Evolutionary conservation across 345 rosid species (phyloP).

Genomic region (Erysimum cheiranthoides): DNA sequence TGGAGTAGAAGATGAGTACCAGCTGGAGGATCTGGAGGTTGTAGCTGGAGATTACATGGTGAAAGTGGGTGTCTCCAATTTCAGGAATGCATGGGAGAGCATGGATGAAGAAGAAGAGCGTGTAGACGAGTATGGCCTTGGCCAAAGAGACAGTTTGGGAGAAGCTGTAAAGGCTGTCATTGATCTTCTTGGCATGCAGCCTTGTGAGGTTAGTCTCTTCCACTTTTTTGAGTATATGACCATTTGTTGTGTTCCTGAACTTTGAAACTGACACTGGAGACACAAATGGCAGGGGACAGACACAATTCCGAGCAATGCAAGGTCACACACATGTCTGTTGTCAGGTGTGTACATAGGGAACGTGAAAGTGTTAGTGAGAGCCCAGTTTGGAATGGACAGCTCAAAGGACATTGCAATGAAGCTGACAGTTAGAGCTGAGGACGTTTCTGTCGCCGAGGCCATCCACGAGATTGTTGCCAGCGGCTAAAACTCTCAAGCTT

Average conservation of each 20-base stretch:
- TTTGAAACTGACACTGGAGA: conserved; percentile 31
- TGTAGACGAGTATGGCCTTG: conserved; percentile 97
- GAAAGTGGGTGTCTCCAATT: conserved; percentile 87
- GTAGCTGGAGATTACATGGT: conserved; percentile 90
- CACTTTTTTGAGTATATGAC: neutral
- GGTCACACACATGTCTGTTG: conserved; percentile 88
- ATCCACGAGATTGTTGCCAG: conserved; percentile 88
- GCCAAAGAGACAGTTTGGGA: conserved; percentile 84
- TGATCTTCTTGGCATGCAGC: conserved; percentile 98
- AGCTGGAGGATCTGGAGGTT: conserved; percentile 94
- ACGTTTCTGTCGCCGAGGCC: conserved; percentile 73
- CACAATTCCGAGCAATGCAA: conserved; percentile 78
- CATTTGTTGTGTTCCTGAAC: conserved; percentile 2
- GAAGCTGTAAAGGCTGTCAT: conserved; percentile 91
- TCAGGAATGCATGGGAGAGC: conserved; percentile 98
- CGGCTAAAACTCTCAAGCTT: conserved; percentile 54
- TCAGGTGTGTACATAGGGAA: conserved; percentile 95
- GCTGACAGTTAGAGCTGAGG: conserved; percentile 82
- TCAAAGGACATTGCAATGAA: conserved; percentile 92
- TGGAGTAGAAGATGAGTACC: conserved; percentile 98
- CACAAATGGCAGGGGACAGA: conserved; percentile 74
- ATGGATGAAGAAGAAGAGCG: conserved; percentile 76
- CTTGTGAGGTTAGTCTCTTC: conserved; percentile 77
- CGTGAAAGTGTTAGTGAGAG: conserved; percentile 74
- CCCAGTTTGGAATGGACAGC: conserved; percentile 87